Percentiles rank a stretch among this genome's conserved stretches.
These are phyloP conservation scores for Falciphora oryzae DNA, from an alignment of 2,329 filamentous ascomycete genomes.

Conservation along the genomic window DNA sequence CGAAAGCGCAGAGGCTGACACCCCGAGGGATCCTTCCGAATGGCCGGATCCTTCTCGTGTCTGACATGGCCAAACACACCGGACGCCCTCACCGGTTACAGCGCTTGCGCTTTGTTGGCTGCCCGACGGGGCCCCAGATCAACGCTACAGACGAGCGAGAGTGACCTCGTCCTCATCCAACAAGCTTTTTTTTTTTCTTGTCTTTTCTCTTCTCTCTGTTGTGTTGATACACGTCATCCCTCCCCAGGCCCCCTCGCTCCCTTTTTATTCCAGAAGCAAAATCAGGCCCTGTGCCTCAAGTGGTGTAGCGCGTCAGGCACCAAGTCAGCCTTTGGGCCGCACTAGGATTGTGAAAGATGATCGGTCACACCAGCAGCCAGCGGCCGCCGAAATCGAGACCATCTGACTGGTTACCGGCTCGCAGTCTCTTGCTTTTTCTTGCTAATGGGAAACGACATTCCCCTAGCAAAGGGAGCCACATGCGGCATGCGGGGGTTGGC, in stretches of 20 bases:
- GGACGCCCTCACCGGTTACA: too few species aligned
- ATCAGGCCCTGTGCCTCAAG: neutral
- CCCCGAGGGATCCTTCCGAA: neutral
- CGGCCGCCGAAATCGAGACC: neutral
- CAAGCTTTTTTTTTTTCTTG: neutral
- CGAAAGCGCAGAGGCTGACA: neutral
- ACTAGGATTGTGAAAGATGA: neutral
- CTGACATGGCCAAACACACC: neutral
- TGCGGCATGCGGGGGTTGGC: neutral
- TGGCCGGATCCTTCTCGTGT: neutral
- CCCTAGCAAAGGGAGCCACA: neutral
- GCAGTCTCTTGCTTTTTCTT: neutral
- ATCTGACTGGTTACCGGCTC: neutral
- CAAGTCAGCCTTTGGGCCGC: neutral
- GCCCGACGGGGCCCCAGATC: neutral
- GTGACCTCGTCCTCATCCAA: neutral
- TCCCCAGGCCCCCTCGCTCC: too few species aligned
- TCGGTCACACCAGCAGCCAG: neutral
- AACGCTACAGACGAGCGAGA: neutral
- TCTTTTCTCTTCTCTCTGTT: neutral
- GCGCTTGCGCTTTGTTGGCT: too few species aligned
- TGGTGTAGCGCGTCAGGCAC: too few species aligned
- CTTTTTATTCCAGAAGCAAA: neutral
- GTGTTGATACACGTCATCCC: neutral
- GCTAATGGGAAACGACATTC: neutral